A percentile compares a stretch with the other conserved stretches of the same genome.
Conservation (phyloP, 2,329 filamentous ascomycete species). For the Trichoderma brevicompactum region DNA sequence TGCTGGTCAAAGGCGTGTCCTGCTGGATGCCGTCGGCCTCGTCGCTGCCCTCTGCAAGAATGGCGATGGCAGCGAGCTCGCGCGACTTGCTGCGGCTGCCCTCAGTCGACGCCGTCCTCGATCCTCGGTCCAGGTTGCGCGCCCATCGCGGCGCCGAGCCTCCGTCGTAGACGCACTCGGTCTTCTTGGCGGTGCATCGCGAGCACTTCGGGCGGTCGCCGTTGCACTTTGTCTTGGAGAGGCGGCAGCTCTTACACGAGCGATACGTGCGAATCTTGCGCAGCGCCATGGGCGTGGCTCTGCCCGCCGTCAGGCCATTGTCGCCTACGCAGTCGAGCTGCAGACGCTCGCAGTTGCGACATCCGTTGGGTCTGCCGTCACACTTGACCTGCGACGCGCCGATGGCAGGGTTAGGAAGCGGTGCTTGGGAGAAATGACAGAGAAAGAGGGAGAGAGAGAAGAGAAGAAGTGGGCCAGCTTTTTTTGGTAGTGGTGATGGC, state of each 20-base stretch:
- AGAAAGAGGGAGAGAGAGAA: not conserved
- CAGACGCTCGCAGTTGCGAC: constrained; percentile 49
- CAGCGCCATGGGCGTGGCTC: constrained; percentile 38
- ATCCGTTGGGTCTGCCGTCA: constrained; percentile 48
- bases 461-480: constrained; percentile 8
- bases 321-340: constrained; percentile 48
- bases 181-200: constrained; percentile 41
- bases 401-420: constrained; percentile 20
- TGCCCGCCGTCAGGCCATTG: constrained; percentile 39
- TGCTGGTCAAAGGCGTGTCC: constrained; percentile 1
- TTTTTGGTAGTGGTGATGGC: not conserved
- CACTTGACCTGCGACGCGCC: constrained; percentile 45
- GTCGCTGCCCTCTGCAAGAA: constrained; percentile 10
- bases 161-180: constrained; percentile 47
- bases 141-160: constrained; percentile 46
- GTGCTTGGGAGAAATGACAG: not conserved
- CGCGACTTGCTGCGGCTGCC: constrained; percentile 26
- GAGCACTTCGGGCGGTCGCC: constrained; percentile 47
- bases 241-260: constrained; percentile 46
- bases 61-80: constrained; percentile 21
- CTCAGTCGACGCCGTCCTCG: constrained; percentile 22
- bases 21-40: not conserved
- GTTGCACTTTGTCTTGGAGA: constrained; percentile 50
- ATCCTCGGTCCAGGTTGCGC: constrained; percentile 39
- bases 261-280: constrained; percentile 49